Conservation (phyloP, 208 protist species). For the Acanthamoeba lenticulata region DNA sequence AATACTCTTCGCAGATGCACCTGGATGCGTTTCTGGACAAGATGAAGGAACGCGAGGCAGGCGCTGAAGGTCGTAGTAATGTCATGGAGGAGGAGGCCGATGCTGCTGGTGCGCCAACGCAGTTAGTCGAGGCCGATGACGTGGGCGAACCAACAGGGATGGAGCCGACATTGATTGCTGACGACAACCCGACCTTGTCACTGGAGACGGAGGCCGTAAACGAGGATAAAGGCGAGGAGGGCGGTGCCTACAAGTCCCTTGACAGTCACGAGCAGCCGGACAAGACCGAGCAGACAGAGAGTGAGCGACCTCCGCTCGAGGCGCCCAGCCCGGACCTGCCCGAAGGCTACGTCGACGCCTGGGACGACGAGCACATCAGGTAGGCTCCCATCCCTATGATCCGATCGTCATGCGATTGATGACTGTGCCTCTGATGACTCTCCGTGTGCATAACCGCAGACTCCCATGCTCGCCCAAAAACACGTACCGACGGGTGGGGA, state of each 20-base stretch:
- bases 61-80: neutral
- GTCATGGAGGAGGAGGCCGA: neutral
- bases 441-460: neutral
- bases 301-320: neutral
- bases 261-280: neutral
- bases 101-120: neutral
- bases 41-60: constrained; percentile 8
- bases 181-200: neutral
- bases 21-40: constrained; percentile 30
- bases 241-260: no score
- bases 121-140: neutral
- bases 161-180: neutral
- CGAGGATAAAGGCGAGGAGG: neutral
- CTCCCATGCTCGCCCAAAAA: constrained; percentile 53
- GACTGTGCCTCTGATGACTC: neutral
- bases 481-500: constrained; percentile 1
- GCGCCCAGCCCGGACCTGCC: constrained; percentile 36
- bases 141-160: neutral
- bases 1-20: constrained; percentile 17
- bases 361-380: constrained; percentile 26
- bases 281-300: neutral
- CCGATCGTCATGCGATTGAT: neutral
- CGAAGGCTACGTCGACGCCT: constrained; percentile 9
- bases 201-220: neutral
- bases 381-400: neutral